These are phyloP conservation scores for Aspergillus indologenus DNA, from an alignment of 495 filamentous ascomycete species.

Conservation along the genomic window DNA sequence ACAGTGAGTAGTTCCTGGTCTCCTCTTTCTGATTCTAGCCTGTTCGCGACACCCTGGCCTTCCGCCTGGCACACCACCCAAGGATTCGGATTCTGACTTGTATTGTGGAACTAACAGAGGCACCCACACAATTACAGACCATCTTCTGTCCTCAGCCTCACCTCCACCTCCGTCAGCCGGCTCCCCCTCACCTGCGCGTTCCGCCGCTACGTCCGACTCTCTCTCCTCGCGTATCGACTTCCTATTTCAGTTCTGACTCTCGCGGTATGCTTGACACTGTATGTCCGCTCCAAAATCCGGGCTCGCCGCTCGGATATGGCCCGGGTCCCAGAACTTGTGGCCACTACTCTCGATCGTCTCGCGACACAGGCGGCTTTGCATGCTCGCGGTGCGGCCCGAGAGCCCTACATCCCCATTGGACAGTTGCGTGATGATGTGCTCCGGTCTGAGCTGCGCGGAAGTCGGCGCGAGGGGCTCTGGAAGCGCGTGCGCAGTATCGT, in stretches of 20 bases:
- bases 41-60: not conserved
- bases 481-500: constrained; percentile 75
- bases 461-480: constrained; percentile 76
- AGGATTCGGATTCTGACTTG: constrained; percentile 49
- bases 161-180: constrained; percentile 75
- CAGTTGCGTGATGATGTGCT: constrained; percentile 91
- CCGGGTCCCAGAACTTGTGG: constrained; percentile 74
- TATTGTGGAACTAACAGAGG: constrained; percentile 72
- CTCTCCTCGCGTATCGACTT: constrained; percentile 94
- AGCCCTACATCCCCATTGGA: constrained; percentile 78
- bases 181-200: constrained; percentile 84
- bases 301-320: constrained; percentile 60
- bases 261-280: constrained; percentile 45
- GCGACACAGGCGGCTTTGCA: constrained; percentile 76
- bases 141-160: constrained; percentile 54
- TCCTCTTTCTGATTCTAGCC: constrained; percentile 9
- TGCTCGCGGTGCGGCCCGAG: constrained; percentile 59
- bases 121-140: constrained; percentile 66
- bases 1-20: constrained; percentile 63
- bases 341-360: constrained; percentile 76
- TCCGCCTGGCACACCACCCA: constrained; percentile 3
- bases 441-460: constrained; percentile 71
- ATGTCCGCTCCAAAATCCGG: constrained; percentile 54
- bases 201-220: constrained; percentile 84
- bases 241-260: constrained; percentile 72